phyloP scores from a whole-genome alignment of 352 stramenopile species.

The Phytophthora boehmeriae region DNA sequence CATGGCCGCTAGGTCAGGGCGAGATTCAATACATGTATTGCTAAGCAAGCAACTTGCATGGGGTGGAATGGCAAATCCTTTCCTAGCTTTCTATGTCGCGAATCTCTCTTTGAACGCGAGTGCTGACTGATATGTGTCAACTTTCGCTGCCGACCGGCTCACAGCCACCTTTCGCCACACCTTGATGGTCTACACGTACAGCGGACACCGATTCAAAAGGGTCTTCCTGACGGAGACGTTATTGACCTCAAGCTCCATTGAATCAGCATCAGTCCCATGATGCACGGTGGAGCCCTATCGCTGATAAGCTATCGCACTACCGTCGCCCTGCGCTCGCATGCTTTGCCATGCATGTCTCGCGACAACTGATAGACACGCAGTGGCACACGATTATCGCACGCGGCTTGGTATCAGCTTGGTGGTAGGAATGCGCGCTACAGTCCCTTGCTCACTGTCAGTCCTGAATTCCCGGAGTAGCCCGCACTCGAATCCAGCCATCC shows the following conservation, averaged over 20 bases:
- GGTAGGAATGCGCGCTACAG: constrained; percentile 11
- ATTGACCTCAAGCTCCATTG: no score
- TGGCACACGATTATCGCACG: neutral
- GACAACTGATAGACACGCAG: constrained; percentile 24
- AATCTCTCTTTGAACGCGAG: neutral
- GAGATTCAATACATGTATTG: neutral
- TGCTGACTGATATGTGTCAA: neutral
- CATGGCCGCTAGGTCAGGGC: no score
- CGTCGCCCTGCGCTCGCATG: no score
- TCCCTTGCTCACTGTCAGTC: constrained; percentile 18
- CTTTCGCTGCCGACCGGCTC: neutral
- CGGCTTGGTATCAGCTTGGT: neutral
- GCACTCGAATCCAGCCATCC: constrained; percentile 13
- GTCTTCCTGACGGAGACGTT: no score
- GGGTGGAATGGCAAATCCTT: constrained; percentile 3
- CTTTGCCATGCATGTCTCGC: no score
- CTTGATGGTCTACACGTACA: no score
- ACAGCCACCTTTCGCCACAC: neutral
- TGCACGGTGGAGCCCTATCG: no score
- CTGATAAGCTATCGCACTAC: no score
- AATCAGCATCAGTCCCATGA: no score
- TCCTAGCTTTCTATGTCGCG: constrained; percentile 2
- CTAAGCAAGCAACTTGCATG: neutral
- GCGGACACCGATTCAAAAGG: no score
- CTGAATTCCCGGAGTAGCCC: constrained; percentile 23